phyloP scores from a whole-genome alignment of 345 rosid species.

The Camelina hispida region DNA sequence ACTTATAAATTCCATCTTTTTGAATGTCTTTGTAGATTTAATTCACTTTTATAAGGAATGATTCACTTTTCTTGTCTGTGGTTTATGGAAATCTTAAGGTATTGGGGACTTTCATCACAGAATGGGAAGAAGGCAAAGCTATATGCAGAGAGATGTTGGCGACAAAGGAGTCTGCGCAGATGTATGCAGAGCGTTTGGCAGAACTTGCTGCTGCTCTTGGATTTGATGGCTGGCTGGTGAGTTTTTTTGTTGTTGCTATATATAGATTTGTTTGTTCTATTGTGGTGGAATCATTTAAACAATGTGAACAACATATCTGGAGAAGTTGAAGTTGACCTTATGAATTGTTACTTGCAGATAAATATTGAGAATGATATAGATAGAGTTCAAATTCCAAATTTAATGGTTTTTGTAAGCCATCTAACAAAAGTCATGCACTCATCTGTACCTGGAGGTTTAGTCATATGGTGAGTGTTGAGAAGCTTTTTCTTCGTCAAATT shows the following conservation, averaged over 20 bases:
- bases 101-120: conserved; percentile 82
- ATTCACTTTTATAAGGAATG: neutral
- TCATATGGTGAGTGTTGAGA: conserved; percentile 64
- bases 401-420: conserved; percentile 70
- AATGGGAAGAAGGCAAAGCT: conserved; percentile 68
- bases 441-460: conserved; percentile 68
- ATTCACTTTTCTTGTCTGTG: conserved; percentile 11
- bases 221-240: conserved; percentile 93
- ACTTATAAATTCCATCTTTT: no score
- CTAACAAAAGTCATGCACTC: conserved; percentile 70
- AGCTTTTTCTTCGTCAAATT: neutral
- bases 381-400: conserved; percentile 53
- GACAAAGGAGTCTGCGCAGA: conserved; percentile 65
- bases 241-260: conserved; percentile 4
- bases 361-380: conserved; percentile 67
- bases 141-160: conserved; percentile 59
- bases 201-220: conserved; percentile 76
- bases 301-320: no score
- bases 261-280: neutral
- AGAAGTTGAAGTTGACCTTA: neutral
- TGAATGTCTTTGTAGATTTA: no score
- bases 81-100: conserved; percentile 50
- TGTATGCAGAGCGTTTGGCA: conserved; percentile 68
- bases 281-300: neutral
- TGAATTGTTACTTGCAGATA: conserved; percentile 53